Evolutionary conservation across 2,329 filamentous ascomycete genomes (phyloP).

Genomic region (Camillea tinctor): DNA sequence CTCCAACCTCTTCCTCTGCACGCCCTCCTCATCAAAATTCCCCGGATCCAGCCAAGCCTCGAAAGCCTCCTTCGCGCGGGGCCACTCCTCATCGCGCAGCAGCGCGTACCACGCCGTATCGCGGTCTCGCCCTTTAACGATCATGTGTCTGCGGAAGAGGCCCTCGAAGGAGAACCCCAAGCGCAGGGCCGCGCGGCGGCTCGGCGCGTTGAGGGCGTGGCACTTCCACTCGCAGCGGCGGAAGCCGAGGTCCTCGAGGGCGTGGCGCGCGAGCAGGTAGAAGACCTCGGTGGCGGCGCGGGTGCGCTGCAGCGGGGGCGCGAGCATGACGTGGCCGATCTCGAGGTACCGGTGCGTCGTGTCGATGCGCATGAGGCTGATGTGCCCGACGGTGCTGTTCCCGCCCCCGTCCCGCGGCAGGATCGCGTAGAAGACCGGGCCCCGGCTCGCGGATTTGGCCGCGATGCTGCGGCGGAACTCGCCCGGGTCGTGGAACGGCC

Average conservation of each 20-base stretch:
- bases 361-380: conserved; percentile 43
- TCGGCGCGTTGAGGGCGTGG: conserved; percentile 54
- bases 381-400: conserved; percentile 23
- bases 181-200: conserved; percentile 52
- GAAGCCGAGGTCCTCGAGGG: conserved; percentile 54
- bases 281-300: conserved; percentile 56
- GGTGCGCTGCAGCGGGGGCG: conserved; percentile 50
- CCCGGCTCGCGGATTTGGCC: conserved; percentile 12
- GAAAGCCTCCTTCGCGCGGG: conserved; percentile 42
- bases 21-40: conserved; percentile 56
- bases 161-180: conserved; percentile 62
- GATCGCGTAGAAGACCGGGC: conserved; percentile 28
- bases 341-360: conserved; percentile 51
- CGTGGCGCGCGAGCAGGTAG: conserved; percentile 53
- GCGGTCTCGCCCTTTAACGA: conserved; percentile 54
- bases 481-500: conserved; percentile 20
- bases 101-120: conserved; percentile 63
- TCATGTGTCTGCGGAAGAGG: conserved; percentile 59
- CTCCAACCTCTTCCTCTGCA: conserved; percentile 47
- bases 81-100: conserved; percentile 56
- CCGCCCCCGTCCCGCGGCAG: conserved; percentile 14
- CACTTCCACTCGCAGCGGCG: conserved; percentile 65
- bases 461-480: conserved; percentile 20
- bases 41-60: conserved; percentile 52
- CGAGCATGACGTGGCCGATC: conserved; percentile 56